Base-by-base conservation (phyloP, 257 asterid species). In the Galeopsis tetrahit region DNA sequence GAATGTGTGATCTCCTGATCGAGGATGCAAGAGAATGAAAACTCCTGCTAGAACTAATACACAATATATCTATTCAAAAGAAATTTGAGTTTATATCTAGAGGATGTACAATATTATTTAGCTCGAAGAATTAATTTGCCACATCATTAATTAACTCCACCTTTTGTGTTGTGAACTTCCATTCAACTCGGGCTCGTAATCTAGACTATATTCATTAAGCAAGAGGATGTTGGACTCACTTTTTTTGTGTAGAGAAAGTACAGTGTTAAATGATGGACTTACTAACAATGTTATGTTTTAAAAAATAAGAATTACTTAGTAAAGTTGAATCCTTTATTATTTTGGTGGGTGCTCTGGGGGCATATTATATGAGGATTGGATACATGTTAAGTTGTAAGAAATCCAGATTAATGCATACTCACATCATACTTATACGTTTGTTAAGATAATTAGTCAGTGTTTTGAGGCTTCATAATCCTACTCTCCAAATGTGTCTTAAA, bases 41-140 rank as follows among this genome's bases (percentile, higher is more conserved):
- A 28, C 2, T n/a, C 11, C 43, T 4, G 43, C 11, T 33, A n/a
- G 49, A 62, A 15, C n/a, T 14, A 7, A 11, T 14, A 55, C 31
- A 5, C 7, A 13, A 42, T 43, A 10, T 14, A 17, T 48, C 49
- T 43, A 13, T 17, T 51, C 49, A 61, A 61, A 33, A 11, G 14
- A 59, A 48, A 14, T 52, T 57, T 11, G 38, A 17, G 57, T 58
- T 70, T 33, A 33, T 40, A 53, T 68, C 72, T 17, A 51, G 67
- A 46, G 6, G 11, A 68, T 55, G 33, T 56, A 63, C 52, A 4
- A 6, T 10, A 32, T 48, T 60, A 10, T 35, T 68, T 33, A 40
- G 52, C 31, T 31, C 40, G 21, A 17, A 39, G 38, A 36, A 17
- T 52, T 14, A 28, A 15, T 62, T 32, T 34, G 17, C 14, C 11